phyloP scores from a whole-genome alignment of 2,329 filamentous ascomycete genomes.

The Pseudofabraea citricarpa region DNA sequence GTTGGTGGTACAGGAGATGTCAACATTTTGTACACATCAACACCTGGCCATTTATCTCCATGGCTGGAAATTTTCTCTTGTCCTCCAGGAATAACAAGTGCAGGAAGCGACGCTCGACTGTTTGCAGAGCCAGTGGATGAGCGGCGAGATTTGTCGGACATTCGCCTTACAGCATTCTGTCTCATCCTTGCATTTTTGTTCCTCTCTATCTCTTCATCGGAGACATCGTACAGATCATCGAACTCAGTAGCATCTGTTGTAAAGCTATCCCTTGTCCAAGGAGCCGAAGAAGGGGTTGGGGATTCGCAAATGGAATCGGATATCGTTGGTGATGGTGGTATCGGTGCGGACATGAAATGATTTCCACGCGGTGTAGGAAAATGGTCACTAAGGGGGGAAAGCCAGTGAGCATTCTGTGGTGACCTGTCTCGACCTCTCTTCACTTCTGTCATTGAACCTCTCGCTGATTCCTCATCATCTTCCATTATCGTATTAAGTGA shows the following conservation, averaged over 20 bases:
- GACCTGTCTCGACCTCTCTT: slow-evolving; percentile 30
- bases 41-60: slow-evolving; percentile 41
- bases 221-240: slow-evolving; percentile 83
- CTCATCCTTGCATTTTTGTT: slow-evolving; percentile 31
- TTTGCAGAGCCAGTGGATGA: slow-evolving; percentile 17
- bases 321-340: slow-evolving; percentile 56
- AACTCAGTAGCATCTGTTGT: slow-evolving; percentile 68
- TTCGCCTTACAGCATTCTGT: slow-evolving; percentile 16
- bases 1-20: slow-evolving; percentile 57
- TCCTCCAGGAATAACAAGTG: slow-evolving; percentile 43
- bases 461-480: slow-evolving; percentile 36
- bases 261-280: slow-evolving; percentile 58
- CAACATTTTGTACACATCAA: slow-evolving; percentile 40
- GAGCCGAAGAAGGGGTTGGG: slow-evolving; percentile 50
- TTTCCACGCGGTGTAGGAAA: slow-evolving; percentile 69
- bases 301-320: slow-evolving; percentile 48
- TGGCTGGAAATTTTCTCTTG: neutral
- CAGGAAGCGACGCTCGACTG: slow-evolving; percentile 34
- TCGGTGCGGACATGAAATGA: slow-evolving; percentile 59
- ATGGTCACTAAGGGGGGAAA: slow-evolving; percentile 46
- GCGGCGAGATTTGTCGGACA: slow-evolving; percentile 26
- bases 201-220: slow-evolving; percentile 64
- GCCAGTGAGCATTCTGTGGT: slow-evolving; percentile 29
- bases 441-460: slow-evolving; percentile 24
- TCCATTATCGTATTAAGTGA: slow-evolving; percentile 63